Percentiles rank a stretch among this genome's conserved stretches.
Conservation (phyloP, 1,284 basidiomycete genomes). For the Ustilago loliicola region DNA sequence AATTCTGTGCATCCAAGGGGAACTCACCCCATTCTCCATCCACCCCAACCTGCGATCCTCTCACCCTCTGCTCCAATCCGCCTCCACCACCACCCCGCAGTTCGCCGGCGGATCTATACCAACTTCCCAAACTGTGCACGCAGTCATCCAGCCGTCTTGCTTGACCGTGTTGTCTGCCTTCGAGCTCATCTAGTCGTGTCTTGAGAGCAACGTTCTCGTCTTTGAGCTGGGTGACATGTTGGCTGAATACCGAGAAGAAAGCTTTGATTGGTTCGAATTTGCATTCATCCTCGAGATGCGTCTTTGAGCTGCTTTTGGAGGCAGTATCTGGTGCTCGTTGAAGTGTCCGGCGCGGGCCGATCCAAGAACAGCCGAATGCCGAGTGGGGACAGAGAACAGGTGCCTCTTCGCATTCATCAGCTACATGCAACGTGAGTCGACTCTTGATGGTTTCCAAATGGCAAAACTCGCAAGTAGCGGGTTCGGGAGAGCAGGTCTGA, state of each 20-base stretch:
- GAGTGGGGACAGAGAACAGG: slow-evolving; percentile 41
- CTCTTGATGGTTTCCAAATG: slow-evolving; percentile 28
- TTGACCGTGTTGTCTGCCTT: slow-evolving; percentile 25
- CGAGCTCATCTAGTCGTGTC: slow-evolving; percentile 25
- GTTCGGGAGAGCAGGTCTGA: slow-evolving; percentile 39
- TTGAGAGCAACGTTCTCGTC: slow-evolving; percentile 42
- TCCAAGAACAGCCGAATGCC: slow-evolving; percentile 49
- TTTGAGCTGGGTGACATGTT: slow-evolving; percentile 29
- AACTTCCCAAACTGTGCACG: slow-evolving; percentile 45
- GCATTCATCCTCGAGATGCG: slow-evolving; percentile 42
- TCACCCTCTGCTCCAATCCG: slow-evolving; percentile 9
- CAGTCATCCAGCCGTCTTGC: slow-evolving; percentile 37
- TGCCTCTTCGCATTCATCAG: slow-evolving; percentile 31
- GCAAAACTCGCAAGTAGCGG: slow-evolving; percentile 36
- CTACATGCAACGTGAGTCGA: slow-evolving; percentile 32
- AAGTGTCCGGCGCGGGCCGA: slow-evolving; percentile 33
- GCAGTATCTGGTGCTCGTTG: slow-evolving; percentile 1
- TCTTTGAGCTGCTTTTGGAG: slow-evolving; percentile 15
- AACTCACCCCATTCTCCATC: slow-evolving; percentile 58
- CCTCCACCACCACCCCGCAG: neutral
- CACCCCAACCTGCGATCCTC: slow-evolving; percentile 39
- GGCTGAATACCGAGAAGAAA: slow-evolving; percentile 39
- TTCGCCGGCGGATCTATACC: slow-evolving; percentile 49
- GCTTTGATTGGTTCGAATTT: slow-evolving; percentile 46
- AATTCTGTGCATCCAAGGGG: slow-evolving; percentile 46